Evolutionary conservation across 495 filamentous ascomycete species (phyloP).

Genomic region (Pseudevernia furfuracea): DNA sequence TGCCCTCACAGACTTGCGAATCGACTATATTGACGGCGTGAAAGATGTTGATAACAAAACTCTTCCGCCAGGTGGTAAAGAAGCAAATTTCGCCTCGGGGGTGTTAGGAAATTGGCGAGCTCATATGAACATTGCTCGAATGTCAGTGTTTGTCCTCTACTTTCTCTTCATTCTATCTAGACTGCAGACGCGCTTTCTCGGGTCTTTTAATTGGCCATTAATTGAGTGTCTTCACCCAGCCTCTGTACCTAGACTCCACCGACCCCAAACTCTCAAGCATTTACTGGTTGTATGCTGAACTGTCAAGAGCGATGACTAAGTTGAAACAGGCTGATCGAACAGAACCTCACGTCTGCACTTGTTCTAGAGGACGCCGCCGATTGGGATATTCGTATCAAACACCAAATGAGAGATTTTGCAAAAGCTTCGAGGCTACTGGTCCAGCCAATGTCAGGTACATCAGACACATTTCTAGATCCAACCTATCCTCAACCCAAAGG

Average conservation of each 20-base stretch:
- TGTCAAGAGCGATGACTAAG: background rate
- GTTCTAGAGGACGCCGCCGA: conserved; percentile 44
- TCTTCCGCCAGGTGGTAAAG: conserved; percentile 1
- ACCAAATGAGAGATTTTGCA: conserved; percentile 23
- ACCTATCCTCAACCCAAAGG: conserved; percentile 17
- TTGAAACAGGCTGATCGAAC: conserved; percentile 3
- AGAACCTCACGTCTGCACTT: conserved; percentile 27
- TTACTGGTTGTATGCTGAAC: background rate
- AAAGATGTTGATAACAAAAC: background rate
- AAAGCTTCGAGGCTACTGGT: conserved; percentile 10
- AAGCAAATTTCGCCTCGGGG: background rate
- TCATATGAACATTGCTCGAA: background rate
- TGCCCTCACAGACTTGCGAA: conserved; percentile 1
- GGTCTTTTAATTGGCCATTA: background rate
- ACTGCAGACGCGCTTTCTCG: background rate
- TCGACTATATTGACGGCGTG: background rate
- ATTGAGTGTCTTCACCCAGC: background rate
- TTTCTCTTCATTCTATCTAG: background rate
- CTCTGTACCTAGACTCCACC: background rate
- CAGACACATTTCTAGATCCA: conserved; percentile 22
- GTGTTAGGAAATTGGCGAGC: background rate
- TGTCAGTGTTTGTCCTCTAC: background rate
- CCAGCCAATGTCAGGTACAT: conserved; percentile 26
- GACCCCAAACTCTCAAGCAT: background rate
- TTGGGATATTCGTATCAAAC: conserved; percentile 38